Evolutionary conservation across 306 rosid species (phyloP), one percentile per base, ranked within the genome.

Genomic region (Adenanthera pavonina): DNA sequence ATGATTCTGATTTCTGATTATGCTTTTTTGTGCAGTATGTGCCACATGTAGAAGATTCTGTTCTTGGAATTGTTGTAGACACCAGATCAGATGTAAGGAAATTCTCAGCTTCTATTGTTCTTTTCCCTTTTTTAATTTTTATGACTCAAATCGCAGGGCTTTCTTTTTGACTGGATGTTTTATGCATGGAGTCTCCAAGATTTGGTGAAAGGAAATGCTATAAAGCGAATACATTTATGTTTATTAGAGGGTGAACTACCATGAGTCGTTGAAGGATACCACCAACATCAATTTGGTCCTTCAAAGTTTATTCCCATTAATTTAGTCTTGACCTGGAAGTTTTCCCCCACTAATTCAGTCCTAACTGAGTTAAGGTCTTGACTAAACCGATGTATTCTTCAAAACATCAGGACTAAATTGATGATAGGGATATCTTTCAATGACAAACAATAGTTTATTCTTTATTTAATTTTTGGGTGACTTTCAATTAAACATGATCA

Each of bases 11-110:
- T 64, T 35, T 34, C 62, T 47, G 78, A 71, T 75, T 65, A 12
- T 72, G 53, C 36, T 82, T 56, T 78, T 49, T 71, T 84, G 10
- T 82, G 49, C 91, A 93, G 99, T 95, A 95, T 85, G 98, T 92
- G 77, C 96, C 99, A 72, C 89, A 84, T 77, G 84, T 89, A 52
- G 97, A 78, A 86, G 99, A 95, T 89, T 89, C 94, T 44, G 88
- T 95, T 35, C 92, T 95, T 74, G 99, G 99, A 81, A 92, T 95
- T 68, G 91, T 95, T 78, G 90, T 88, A 41, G 98, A 95, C 90
- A 79, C 90, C 75, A 90, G 87, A 91, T 82, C 93, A 14, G 99
- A 95, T 81, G 99, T 95, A 93, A 92, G 98, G 46, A 72, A 10
- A 13, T 72, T 54, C 78, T 77, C 51, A 73, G 25, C 61, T 48